Evolutionary conservation across 768 basidiomycete species (phyloP), one percentile per base, ranked within the genome.

Genomic region (Russula virescens): DNA sequence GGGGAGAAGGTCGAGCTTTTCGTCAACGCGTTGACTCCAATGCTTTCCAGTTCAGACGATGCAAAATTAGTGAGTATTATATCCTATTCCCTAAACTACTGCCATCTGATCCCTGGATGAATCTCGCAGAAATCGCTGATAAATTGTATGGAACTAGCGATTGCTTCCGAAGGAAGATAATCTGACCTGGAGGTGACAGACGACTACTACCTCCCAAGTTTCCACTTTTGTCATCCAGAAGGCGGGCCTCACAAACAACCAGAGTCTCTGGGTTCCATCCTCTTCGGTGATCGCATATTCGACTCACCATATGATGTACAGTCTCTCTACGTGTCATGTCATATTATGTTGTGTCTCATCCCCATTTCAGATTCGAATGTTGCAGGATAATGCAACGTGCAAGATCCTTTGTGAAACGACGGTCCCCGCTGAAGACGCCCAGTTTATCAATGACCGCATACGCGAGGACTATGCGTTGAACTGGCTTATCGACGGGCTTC

Each of bases 261-360:
- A 3, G 94, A 95, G 73, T 88, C 86, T 1, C 77, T 98, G 28
- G 96, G 96, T 7, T 91, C 91, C 19, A 94, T 98, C 69, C 77
- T 98, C n/a, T 97, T 97, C 68, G 96, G 96, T 18, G 96, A 98
- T 78, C 81, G 96, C 66, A 93, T 98, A 68, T 91, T 94, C 73
- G 86, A 88, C 70, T 92, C 92, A 3, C 90, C 88, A 2, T 98
- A 93, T 70, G 83, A 94, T 67, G 90, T 93, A 64, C 58, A 87
- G 76, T 48, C 23, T 23, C 43, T 21, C 19, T n/a, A 38, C 10
- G 10, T 14, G 38, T 38, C 38, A 14, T 14, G 38, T 11, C 63
- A 25, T 26, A 31, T 18, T 46, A 23, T 9, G 23, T 35, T 47
- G 38, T 55, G 23, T 34, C 70, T 55, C 50, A 58, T 28, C 52